Conservation (phyloP, 148 eudicot genomes). For the Chenopodium suecicum region DNA sequence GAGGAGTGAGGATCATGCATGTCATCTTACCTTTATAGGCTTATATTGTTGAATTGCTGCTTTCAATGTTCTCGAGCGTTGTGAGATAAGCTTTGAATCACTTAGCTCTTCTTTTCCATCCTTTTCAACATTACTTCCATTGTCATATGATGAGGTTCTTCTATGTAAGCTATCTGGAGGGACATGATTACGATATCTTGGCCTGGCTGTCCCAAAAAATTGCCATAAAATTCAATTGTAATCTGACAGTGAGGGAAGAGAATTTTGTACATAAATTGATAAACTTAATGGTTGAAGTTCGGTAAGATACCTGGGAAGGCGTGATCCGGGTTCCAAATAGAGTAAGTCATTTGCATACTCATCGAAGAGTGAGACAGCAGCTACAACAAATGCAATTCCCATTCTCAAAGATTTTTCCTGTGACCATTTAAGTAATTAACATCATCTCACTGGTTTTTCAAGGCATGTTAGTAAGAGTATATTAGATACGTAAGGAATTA, state of each 20-base stretch:
- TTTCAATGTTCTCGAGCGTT: conserved; percentile 73
- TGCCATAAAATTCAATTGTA: conserved; percentile 12
- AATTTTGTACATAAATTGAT: background rate
- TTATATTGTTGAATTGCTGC: conserved; percentile 55
- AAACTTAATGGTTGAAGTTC: background rate
- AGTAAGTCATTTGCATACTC: conserved; percentile 84
- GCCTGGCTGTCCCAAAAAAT: conserved; percentile 74
- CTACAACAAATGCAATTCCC: conserved; percentile 77
- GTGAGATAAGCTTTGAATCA: conserved; percentile 51
- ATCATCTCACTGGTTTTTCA: background rate
- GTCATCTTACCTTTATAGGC: conserved; percentile 57
- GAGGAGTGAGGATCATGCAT: background rate
- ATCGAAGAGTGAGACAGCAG: conserved; percentile 70
- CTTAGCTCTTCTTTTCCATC: conserved; percentile 45
- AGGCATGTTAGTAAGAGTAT: background rate
- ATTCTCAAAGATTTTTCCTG: conserved; percentile 72
- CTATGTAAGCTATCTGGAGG: conserved; percentile 29
- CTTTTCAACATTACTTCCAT: conserved; percentile 24
- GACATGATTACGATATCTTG: conserved; percentile 56
- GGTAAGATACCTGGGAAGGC: conserved; percentile 77
- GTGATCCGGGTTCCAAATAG: conserved; percentile 72
- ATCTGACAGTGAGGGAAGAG: background rate
- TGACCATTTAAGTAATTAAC: background rate
- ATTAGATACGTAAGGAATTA: background rate
- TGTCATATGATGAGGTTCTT: conserved; percentile 39